Evolutionary conservation across 2,329 filamentous ascomycete genomes (phyloP), one percentile per base, ranked within the genome.

Genomic region (Madurella fahalii): DNA sequence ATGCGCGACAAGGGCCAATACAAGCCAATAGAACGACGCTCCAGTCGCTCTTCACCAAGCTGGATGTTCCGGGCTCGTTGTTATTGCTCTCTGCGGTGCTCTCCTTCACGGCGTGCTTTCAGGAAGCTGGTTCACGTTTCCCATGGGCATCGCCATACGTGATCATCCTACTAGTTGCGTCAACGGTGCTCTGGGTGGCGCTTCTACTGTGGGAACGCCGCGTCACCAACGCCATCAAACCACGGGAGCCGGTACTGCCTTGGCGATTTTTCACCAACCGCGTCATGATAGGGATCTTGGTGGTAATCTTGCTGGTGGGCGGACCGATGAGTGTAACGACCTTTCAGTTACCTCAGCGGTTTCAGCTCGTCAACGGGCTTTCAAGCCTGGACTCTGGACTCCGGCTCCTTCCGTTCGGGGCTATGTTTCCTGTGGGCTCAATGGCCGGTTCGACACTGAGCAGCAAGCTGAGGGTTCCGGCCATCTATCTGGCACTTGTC

Each of bases 271-370:
- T 39, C 5, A 11, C 13, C 34, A 49, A 30, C 18, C 32, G 47
- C n/a, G 15, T 40, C 9, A 40, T 40, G 32, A 30, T 30, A n/a
- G 47, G 47, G 5, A 16, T 49, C 11, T 18, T 49, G 47, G 8
- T 49, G 47, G 25, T 25, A 3, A 25, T 25, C 25, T 25, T 25
- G 25, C 25, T 25, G 25, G 25, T 25, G 25, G 25, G 25, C 25
- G 25, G 25, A 7, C 25, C 25, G 4, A 25, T 49, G 25, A 25
- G 47, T 49, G 47, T 17, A 9, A 15, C 25, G 15, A 49, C 39
- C 15, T 49, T 49, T 31, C 47, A 40, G 47, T 16, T 49, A 7
- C 47, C 47, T 5, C 47, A 37, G n/a, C 47, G 47, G 7, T 40
- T 37, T 9, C 47, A 49, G 34, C 39, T 34, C 32, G 17, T 34